Conservation (phyloP, 208 protist species). For the Crithidia expoeki region DNA sequence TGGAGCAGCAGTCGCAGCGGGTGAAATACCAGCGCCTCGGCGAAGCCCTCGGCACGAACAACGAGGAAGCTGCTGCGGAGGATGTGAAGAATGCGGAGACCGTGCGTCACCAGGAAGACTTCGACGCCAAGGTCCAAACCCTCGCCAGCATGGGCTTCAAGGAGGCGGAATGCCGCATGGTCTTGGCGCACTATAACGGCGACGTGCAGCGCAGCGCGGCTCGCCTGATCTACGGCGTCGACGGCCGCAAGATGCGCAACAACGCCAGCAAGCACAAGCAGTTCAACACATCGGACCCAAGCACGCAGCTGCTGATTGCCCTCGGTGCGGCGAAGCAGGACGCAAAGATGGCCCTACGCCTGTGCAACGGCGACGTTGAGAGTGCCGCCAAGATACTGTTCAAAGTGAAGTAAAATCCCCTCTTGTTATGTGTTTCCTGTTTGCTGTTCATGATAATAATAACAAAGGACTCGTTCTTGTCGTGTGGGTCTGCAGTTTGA, state of each 20-base stretch:
- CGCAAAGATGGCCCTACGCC: conserved; percentile 74
- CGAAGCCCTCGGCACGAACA: conserved; percentile 50
- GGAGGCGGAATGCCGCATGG: conserved; percentile 41
- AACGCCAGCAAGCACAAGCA: conserved; percentile 59
- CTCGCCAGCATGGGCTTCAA: conserved; percentile 69
- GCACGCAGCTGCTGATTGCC: conserved; percentile 75
- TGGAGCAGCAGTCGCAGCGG: conserved; percentile 55
- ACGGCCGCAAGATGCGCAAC: conserved; percentile 43
- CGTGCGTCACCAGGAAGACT: conserved; percentile 42
- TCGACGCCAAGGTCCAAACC: conserved; percentile 54
- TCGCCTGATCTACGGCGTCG: conserved; percentile 62
- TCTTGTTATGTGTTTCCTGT: conserved; percentile 15
- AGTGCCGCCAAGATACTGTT: conserved; percentile 70
- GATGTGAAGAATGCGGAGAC: conserved; percentile 44
- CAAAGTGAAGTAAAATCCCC: conserved; percentile 10
- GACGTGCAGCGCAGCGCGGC: conserved; percentile 70
- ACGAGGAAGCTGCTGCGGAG: conserved; percentile 34
- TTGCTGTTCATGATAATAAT: background rate
- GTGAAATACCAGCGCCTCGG: conserved; percentile 59
- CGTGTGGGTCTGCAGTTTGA: no score
- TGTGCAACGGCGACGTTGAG: conserved; percentile 60
- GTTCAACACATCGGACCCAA: conserved; percentile 67
- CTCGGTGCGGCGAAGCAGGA: conserved; percentile 70
- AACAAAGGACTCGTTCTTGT: no score
- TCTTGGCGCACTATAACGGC: conserved; percentile 83